Percentiles rank a stretch among this genome's conserved stretches.
phyloP scores from a whole-genome alignment of 257 asterid species.

The Plantago elongata region DNA sequence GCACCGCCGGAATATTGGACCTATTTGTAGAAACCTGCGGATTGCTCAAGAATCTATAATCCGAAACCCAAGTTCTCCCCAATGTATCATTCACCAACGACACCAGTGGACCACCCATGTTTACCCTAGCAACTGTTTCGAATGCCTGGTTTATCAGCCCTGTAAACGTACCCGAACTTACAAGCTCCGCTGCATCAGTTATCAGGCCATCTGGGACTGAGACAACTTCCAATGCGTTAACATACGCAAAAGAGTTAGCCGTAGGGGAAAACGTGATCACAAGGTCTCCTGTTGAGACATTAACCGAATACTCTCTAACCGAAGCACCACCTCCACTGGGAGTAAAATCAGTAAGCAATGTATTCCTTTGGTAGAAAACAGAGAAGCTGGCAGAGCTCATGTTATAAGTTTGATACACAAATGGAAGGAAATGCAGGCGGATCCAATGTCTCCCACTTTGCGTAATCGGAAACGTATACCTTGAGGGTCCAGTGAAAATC shows the following conservation, averaged over 20 bases:
- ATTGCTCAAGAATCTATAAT: slow-evolving; percentile 30
- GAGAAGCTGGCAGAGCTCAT: slow-evolving; percentile 54
- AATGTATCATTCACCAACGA: slow-evolving; percentile 50
- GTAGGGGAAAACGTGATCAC: slow-evolving; percentile 46
- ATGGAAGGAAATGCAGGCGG: slow-evolving; percentile 50
- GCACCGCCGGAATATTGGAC: slow-evolving; percentile 38
- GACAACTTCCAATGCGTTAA: slow-evolving; percentile 70
- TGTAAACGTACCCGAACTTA: slow-evolving; percentile 37
- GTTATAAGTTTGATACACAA: slow-evolving; percentile 35
- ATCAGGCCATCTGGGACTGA: slow-evolving; percentile 56
- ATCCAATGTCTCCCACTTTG: slow-evolving; percentile 60
- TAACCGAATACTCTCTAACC: slow-evolving; percentile 50
- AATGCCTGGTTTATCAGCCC: slow-evolving; percentile 48
- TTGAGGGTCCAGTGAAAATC: slow-evolving; percentile 44
- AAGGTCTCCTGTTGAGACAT: slow-evolving; percentile 38
- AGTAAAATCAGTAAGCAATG: slow-evolving; percentile 46
- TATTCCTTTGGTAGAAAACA: slow-evolving; percentile 40
- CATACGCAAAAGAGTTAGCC: slow-evolving; percentile 45
- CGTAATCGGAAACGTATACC: slow-evolving; percentile 47
- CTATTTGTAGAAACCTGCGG: slow-evolving; percentile 23
- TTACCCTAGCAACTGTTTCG: slow-evolving; percentile 64
- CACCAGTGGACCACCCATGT: slow-evolving; percentile 75
- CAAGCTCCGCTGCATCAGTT: slow-evolving; percentile 44
- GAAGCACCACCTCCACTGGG: slow-evolving; percentile 31
- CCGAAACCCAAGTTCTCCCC: slow-evolving; percentile 66